phyloP scores from a whole-genome alignment of 306 rosid genomes.

The Pyrus communis region DNA sequence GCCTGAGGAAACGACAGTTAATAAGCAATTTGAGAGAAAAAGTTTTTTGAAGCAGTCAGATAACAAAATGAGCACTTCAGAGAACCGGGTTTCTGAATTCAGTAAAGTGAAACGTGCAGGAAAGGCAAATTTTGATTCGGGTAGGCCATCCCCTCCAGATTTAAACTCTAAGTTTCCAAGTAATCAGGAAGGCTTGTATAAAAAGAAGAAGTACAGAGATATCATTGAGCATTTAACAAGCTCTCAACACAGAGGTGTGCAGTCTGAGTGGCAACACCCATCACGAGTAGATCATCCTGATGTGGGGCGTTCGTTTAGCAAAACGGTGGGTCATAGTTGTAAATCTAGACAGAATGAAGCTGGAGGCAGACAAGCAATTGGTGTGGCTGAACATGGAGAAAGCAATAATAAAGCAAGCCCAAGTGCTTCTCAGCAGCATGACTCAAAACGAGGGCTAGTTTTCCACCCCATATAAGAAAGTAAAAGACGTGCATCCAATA shows the following conservation, averaged over 20 bases:
- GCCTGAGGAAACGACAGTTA: conserved; percentile 49
- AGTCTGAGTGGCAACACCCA: conserved; percentile 42
- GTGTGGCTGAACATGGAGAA: conserved; percentile 57
- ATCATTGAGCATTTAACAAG: conserved; percentile 56
- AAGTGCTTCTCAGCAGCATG: conserved; percentile 42
- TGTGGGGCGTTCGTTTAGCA: conserved; percentile 37
- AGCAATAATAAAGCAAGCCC: conserved; percentile 40
- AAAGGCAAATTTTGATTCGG: conserved; percentile 46
- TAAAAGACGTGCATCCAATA: conserved; percentile 46
- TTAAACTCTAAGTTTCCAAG: conserved; percentile 35
- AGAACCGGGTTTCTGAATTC: conserved; percentile 50
- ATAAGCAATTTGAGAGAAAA: conserved; percentile 72
- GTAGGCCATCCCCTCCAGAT: conserved; percentile 51
- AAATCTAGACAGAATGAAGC: conserved; percentile 50
- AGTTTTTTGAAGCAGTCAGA: conserved; percentile 61
- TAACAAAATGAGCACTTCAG: conserved; percentile 38
- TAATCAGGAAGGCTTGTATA: conserved; percentile 46
- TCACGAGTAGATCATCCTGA: conserved; percentile 51
- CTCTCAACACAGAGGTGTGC: conserved; percentile 45
- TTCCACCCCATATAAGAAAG: conserved; percentile 43
- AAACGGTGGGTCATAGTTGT: conserved; percentile 37
- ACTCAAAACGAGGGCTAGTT: conserved; percentile 37
- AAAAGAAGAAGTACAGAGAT: conserved; percentile 46
- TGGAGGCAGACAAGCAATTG: conserved; percentile 41
- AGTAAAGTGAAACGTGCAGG: conserved; percentile 42